phyloP scores from a whole-genome alignment of 2,329 filamentous ascomycete species.

The Verticillium nubilum region DNA sequence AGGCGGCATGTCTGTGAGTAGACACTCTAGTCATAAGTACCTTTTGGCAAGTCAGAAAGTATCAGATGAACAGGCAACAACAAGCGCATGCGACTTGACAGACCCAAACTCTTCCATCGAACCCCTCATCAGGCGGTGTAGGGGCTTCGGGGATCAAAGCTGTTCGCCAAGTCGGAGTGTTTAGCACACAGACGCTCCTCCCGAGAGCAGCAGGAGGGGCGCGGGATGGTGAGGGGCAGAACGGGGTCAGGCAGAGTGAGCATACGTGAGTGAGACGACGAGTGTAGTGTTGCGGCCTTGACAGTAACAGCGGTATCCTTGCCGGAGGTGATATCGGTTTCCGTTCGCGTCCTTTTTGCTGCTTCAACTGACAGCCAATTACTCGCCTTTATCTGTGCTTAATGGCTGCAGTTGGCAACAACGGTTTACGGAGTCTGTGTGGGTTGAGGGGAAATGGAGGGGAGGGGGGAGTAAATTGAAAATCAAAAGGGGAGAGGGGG shows the following conservation, averaged over 20 bases:
- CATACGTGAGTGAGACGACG: not conserved
- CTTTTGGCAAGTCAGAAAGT: not conserved
- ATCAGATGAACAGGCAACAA: not conserved
- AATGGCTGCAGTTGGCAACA: constrained; percentile 3
- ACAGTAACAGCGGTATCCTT: constrained; percentile 4
- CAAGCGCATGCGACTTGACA: not conserved
- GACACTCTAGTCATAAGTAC: not conserved
- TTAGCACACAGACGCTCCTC: not conserved
- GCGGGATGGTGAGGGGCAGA: not conserved
- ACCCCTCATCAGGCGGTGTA: not conserved
- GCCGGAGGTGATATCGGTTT: not conserved
- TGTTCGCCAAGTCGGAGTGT: not conserved
- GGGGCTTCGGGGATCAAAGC: not conserved
- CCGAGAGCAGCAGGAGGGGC: not conserved
- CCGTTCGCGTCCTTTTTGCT: not conserved
- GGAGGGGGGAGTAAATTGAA: not conserved
- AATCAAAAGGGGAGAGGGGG: not conserved
- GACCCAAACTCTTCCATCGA: not conserved
- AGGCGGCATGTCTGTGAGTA: not conserved
- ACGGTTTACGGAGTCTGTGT: not conserved
- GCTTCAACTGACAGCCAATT: constrained; percentile 5
- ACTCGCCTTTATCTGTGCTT: constrained; percentile 9
- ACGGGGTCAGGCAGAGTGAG: not conserved
- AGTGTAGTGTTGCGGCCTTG: not conserved
- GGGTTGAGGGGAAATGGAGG: not conserved